Percentiles rank a stretch among this genome's conserved stretches.
phyloP scores from a whole-genome alignment of 1,139 yeast genomes.

The Candida sp. region DNA sequence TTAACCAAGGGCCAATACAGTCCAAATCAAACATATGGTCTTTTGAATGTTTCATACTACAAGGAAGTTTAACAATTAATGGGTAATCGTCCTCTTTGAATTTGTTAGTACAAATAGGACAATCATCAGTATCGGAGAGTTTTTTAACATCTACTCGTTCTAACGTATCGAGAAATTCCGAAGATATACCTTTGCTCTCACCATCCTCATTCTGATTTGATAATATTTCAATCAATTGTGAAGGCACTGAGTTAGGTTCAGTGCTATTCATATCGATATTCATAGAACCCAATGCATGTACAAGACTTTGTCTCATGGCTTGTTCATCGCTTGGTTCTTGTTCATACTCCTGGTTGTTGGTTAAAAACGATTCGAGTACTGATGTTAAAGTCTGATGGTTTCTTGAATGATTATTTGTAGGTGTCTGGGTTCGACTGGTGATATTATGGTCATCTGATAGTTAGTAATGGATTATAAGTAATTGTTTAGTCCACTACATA shows the following conservation, averaged over 20 bases:
- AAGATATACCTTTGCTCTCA: conserved; percentile 54
- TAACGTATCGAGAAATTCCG: conserved; percentile 67
- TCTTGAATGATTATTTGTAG: conserved; percentile 12
- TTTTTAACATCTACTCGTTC: conserved; percentile 60
- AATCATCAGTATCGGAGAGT: conserved; percentile 55
- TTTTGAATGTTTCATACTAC: conserved; percentile 36
- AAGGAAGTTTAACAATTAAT: conserved; percentile 76
- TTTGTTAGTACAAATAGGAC: conserved; percentile 81
- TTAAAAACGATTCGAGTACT: conserved; percentile 33
- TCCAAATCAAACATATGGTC: conserved; percentile 83
- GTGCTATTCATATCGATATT: conserved; percentile 14
- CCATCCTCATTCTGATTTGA: conserved; percentile 23
- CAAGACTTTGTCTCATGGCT: conserved; percentile 12
- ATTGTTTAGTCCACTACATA: conserved; percentile 17
- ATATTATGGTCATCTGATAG: conserved; percentile 14
- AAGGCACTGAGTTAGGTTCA: conserved; percentile 22
- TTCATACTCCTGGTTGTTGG: conserved; percentile 11
- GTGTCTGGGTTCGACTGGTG: background rate
- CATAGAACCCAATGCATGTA: conserved; percentile 29
- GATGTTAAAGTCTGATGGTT: conserved; percentile 34
- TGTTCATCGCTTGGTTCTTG: conserved; percentile 12
- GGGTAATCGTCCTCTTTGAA: conserved; percentile 77
- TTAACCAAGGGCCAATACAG: conserved; percentile 89
- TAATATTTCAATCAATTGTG: conserved; percentile 19
- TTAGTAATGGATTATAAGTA: conserved; percentile 15